A percentile compares a stretch with the other conserved stretches of the same genome.
Conservation (phyloP, 2,329 filamentous ascomycete genomes). For the Paraphoma sp. region DNA sequence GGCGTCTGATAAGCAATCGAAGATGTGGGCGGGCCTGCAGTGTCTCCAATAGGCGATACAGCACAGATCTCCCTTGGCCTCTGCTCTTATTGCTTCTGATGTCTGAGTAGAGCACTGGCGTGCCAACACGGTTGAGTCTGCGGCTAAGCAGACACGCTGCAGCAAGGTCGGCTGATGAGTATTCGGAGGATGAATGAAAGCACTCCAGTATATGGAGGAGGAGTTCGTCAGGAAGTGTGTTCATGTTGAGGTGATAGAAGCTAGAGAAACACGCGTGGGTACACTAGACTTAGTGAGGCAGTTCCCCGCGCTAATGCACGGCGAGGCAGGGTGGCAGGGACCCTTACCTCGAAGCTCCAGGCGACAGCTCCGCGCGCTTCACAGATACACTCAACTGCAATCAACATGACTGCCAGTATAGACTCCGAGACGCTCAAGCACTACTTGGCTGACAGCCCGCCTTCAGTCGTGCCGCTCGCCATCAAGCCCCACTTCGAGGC, state of each 20-base stretch:
- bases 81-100: not conserved
- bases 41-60: not conserved
- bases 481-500: constrained; percentile 93
- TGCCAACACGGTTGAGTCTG: not conserved
- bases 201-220: not conserved
- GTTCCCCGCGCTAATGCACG: not conserved
- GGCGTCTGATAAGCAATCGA: not conserved
- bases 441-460: constrained; percentile 90
- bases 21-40: not conserved
- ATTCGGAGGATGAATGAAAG: not conserved
- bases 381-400: not conserved
- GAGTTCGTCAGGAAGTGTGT: not conserved
- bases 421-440: constrained; percentile 61
- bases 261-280: not conserved
- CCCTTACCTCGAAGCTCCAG: not conserved
- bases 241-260: not conserved
- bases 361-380: not conserved
- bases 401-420: constrained; percentile 44
- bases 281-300: not conserved
- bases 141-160: not conserved
- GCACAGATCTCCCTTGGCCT: not conserved
- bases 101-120: not conserved
- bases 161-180: constrained; percentile 11
- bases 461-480: constrained; percentile 83
- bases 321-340: too few species aligned